Evolutionary conservation across 2,329 filamentous ascomycete genomes (phyloP), one percentile per base, ranked within the genome.

Genomic region (Trichoderma semiorbis): DNA sequence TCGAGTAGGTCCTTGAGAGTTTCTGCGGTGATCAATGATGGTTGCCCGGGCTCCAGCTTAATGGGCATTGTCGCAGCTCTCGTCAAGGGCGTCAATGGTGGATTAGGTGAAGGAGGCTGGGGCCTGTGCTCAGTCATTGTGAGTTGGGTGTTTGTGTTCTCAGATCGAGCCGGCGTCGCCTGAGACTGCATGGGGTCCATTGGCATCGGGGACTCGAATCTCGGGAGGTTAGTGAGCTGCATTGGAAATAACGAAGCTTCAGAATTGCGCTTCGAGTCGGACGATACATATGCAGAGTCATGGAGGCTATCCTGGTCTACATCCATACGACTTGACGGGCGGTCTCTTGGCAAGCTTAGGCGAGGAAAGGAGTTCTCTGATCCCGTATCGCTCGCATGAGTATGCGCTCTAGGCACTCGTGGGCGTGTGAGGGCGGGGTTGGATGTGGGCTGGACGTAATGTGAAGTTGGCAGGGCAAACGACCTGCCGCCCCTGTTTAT

Each of bases 1-100:
- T 86, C 81, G 14, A 93, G 78, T 53, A 93, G 80, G 10, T 87
- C 84, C 73, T 85, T 87, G 16, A 93, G 84, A 34, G 88, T 82
- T 2, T 83, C 80, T 3, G 85, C 83, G 0, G 86, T 80, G 32
- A 93, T 85, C 81, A 91, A 83, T 1, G 80, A 79, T 1, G 87
- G 84, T 0, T 80, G 82, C 69, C 82, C 82, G 18, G 80, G 77
- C 28, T 89, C 87, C 3, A 86, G 74, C 7, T 82, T 81, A 6
- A 82, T 75, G 1, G 89, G 89, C n/a, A 89, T 75, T 0, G 88
- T 90, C 69, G 87, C 86, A 0, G 87, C 84, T 7, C 80, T 80
- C 24, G 72, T 71, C 0, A 77, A 53, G 12, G 76, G 77, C 12
- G 74, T 62, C 16, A 76, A 77, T 12, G 74, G 68, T 21, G 75